These are phyloP conservation scores for Scalesia atractyloides DNA, from an alignment of 129 eudicot genomes.

Conservation along the genomic window DNA sequence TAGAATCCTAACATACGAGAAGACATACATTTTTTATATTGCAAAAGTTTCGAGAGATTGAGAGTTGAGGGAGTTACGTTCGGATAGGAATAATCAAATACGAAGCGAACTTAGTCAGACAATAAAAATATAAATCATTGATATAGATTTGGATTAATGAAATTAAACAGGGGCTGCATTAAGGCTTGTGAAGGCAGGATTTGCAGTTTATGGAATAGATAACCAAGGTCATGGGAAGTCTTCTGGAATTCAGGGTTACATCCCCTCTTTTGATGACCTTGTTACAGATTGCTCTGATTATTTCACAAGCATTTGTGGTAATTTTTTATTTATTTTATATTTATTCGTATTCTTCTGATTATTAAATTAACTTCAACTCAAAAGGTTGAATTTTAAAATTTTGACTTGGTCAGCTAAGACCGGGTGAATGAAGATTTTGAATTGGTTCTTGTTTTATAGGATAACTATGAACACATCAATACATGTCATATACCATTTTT, in stretches of 20 bases:
- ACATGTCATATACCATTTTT: neutral
- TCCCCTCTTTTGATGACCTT: constrained; percentile 65
- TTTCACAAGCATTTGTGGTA: constrained; percentile 69
- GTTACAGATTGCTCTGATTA: constrained; percentile 70
- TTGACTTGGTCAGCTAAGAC: constrained; percentile 30
- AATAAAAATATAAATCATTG: neutral
- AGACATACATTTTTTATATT: too few relatives aligned
- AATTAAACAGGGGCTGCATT: constrained; percentile 52
- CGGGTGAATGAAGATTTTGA: constrained; percentile 21
- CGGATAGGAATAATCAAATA: too few relatives aligned
- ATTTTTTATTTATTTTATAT: neutral
- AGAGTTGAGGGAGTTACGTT: too few relatives aligned
- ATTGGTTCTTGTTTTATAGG: constrained; percentile 27
- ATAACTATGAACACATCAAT: constrained; percentile 20
- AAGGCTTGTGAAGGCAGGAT: constrained; percentile 76
- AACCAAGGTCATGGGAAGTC: constrained; percentile 90
- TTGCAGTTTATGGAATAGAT: constrained; percentile 79
- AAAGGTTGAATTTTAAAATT: neutral
- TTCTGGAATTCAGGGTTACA: constrained; percentile 63
- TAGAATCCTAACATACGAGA: neutral
- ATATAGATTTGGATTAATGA: neutral
- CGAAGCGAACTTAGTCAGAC: too few relatives aligned
- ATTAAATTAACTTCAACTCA: constrained; percentile 14
- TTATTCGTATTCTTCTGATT: neutral
- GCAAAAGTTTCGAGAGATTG: too few relatives aligned